Base-by-base conservation (phyloP, 2,329 filamentous ascomycete species). In the Penicillium hordei region DNA sequence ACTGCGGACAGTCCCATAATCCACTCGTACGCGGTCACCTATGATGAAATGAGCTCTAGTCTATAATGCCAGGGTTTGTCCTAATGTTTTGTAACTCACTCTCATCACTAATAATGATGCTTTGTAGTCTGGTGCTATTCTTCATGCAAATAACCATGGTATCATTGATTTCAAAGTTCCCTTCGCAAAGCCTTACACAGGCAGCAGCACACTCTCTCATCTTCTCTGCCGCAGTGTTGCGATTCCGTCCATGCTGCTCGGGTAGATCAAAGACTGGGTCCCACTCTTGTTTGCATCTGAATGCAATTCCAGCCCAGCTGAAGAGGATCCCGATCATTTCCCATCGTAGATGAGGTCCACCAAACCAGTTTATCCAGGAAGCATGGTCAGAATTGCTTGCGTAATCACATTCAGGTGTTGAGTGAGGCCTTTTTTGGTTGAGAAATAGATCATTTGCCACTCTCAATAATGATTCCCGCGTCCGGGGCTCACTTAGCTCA, bases 71-170 rank as follows among this genome's bases (percentile, higher is more conserved):
- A 10, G 8, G 4, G 1, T 33, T 23, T 17, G 0, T 33, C 12
- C 13, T 5, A 12, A 3, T 46, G 7, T 17, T 5, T 31, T 21
- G 19, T 15, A 8, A 46, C 44, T 34, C 44, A 46, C 48, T 50
- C 23, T 50, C 48, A 5, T 50, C 48, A 19, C 31, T 50, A 17
- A 50, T 50, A 2, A 50, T 29, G 1, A 50, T 50, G n/a, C 34
- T 39, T 39, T 50, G 34, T 7, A 50, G 25, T 27, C 48, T 50
- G 34, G 33, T 50, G 48, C 34, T 50, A 50, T 50, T 39, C 48
- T 50, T 50, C 48, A 50, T 50, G 34, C 48, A 50, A 39, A 50
- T 50, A 15, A 50, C 48, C 48, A 50, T 50, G 21, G 34, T 50
- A 15, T 50, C 48, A 21, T 23, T 50, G 17, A 27, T 38, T 39